These are phyloP conservation scores for Endothia cerciana DNA, from an alignment of 2,329 filamentous ascomycete genomes.

Conservation along the genomic window DNA sequence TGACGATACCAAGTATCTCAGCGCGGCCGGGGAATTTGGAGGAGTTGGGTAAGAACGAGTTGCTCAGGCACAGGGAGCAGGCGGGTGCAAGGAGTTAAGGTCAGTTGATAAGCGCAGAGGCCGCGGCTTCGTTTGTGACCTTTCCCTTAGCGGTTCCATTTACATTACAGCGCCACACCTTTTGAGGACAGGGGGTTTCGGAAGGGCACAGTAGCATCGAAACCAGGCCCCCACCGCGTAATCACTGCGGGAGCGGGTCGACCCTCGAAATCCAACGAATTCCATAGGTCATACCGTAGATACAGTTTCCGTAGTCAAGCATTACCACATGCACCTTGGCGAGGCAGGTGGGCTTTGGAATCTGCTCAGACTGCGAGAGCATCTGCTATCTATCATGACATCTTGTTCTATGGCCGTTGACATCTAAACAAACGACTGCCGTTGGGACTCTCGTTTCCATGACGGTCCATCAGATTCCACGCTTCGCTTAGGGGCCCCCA, in stretches of 20 bases:
- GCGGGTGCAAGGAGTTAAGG: neutral
- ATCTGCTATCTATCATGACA: neutral
- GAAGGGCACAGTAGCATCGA: too few relatives aligned
- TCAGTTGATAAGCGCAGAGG: neutral
- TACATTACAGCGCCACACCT: neutral
- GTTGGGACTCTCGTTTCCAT: constrained; percentile 7
- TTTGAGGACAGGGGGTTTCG: neutral
- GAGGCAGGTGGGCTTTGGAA: neutral
- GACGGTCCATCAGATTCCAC: constrained; percentile 16
- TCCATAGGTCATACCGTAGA: too few relatives aligned
- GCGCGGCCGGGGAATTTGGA: neutral
- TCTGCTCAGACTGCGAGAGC: neutral
- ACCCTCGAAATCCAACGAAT: too few relatives aligned
- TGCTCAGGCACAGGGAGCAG: neutral
- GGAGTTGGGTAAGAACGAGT: constrained; percentile 5
- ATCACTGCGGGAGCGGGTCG: too few relatives aligned
- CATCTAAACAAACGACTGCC: neutral
- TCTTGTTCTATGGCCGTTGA: neutral
- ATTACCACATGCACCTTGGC: too few relatives aligned
- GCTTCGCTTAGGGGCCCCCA: neutral
- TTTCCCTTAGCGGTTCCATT: neutral
- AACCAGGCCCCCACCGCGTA: too few relatives aligned
- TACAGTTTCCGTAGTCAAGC: too few relatives aligned
- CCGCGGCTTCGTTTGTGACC: neutral
- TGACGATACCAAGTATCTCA: neutral